Percentiles rank a stretch among this genome's conserved stretches.
Evolutionary conservation across 2,329 filamentous ascomycete species (phyloP).

Genomic region (Metarhizium guizhouense): DNA sequence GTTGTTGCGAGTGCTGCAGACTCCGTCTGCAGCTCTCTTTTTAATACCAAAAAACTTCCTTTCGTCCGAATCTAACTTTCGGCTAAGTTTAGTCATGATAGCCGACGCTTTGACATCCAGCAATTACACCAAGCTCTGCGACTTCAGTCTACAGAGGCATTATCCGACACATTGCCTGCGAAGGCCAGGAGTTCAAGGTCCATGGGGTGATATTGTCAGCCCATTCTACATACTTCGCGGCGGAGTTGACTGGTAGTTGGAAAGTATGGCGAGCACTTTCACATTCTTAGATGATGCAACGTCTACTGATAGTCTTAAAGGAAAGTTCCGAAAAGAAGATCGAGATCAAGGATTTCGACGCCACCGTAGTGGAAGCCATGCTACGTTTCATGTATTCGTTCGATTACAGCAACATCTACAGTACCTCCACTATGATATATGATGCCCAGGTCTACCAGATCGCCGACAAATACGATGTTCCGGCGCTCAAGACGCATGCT

Average conservation of each 20-base stretch:
- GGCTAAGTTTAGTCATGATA: too few relatives aligned
- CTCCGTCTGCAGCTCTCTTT: too few relatives aligned
- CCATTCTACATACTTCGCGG: conserved; percentile 8
- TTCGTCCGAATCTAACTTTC: too few relatives aligned
- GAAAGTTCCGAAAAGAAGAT: conserved; percentile 9
- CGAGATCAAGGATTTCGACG: conserved; percentile 9
- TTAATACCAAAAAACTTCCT: too few relatives aligned
- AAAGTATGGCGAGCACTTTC: neutral
- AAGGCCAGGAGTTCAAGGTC: too few relatives aligned
- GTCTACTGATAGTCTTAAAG: conserved; percentile 1
- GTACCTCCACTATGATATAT: conserved; percentile 6
- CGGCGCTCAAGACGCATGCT: conserved; percentile 3
- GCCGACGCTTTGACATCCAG: too few relatives aligned
- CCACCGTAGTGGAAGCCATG: conserved; percentile 9
- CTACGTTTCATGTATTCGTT: conserved; percentile 11
- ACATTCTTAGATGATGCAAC: neutral
- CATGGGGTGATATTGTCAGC: conserved; percentile 8
- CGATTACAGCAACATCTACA: conserved; percentile 7
- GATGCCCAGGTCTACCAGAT: conserved; percentile 10
- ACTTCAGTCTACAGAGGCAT: too few relatives aligned
- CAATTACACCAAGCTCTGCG: too few relatives aligned
- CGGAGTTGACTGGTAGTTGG: conserved; percentile 4
- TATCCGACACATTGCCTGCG: too few relatives aligned
- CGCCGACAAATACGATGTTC: conserved; percentile 11
- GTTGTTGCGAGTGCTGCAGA: too few relatives aligned